These are phyloP conservation scores for Glycine tomentella DNA, from an alignment of 306 rosid species.

Conservation along the genomic window DNA sequence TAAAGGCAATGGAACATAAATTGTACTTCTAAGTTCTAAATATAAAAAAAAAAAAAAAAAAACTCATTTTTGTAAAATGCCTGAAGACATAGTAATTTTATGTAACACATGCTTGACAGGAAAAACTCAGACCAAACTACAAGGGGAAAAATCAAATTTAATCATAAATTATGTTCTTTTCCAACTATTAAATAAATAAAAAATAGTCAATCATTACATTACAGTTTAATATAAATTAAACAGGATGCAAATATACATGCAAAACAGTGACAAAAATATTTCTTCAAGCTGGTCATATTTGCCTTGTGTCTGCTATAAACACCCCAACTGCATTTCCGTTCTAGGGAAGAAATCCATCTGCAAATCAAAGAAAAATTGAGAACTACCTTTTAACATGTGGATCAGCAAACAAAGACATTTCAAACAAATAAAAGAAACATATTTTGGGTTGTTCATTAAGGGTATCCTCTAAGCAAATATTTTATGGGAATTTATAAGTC, in stretches of 20 bases:
- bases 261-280: constrained; percentile 4
- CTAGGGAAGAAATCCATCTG: constrained; percentile 42
- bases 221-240: constrained; percentile 14
- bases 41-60: no score
- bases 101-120: neutral
- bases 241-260: neutral
- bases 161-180: neutral
- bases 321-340: constrained; percentile 38
- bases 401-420: neutral
- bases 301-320: constrained; percentile 34
- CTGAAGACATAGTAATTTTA: neutral
- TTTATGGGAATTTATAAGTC: neutral
- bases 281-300: constrained; percentile 21
- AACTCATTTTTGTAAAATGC: no score
- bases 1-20: neutral
- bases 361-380: constrained; percentile 21
- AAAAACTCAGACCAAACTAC: constrained; percentile 16
- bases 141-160: neutral
- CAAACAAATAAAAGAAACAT: neutral
- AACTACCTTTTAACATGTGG: neutral
- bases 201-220: neutral
- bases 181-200: neutral
- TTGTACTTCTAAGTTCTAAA: neutral
- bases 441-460: neutral
- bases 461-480: neutral